phyloP scores from a whole-genome alignment of 352 stramenopile species.

The Globisporangium abappressorium region DNA sequence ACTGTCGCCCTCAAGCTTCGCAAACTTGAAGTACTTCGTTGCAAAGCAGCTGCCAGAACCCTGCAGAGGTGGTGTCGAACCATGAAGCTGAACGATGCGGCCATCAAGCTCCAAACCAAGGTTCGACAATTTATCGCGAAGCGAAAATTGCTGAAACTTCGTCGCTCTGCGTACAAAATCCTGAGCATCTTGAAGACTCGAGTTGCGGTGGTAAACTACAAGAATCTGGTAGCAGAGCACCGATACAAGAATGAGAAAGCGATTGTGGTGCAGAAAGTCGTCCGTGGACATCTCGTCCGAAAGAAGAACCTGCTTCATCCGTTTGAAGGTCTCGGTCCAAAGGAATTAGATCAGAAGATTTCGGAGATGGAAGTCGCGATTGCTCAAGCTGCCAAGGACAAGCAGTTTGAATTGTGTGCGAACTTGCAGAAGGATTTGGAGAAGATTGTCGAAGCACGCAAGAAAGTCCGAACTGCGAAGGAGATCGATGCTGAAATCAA shows the following conservation, averaged over 20 bases:
- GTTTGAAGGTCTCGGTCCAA: slow-evolving; percentile 71
- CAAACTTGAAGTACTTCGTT: slow-evolving; percentile 76
- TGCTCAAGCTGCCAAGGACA: slow-evolving; percentile 68
- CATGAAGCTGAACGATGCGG: slow-evolving; percentile 51
- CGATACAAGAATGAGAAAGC: slow-evolving; percentile 48
- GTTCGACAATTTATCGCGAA: slow-evolving; percentile 67
- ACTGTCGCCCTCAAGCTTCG: slow-evolving; percentile 77
- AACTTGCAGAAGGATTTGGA: slow-evolving; percentile 85
- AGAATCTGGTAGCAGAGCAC: slow-evolving; percentile 44
- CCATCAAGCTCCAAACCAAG: slow-evolving; percentile 73
- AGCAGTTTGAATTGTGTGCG: slow-evolving; percentile 84
- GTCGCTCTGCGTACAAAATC: slow-evolving; percentile 59
- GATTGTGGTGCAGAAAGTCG: slow-evolving; percentile 72
- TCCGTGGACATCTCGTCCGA: slow-evolving; percentile 65
- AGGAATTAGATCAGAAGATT: slow-evolving; percentile 80
- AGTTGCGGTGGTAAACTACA: slow-evolving; percentile 67
- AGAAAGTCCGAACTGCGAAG: slow-evolving; percentile 84
- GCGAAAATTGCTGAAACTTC: slow-evolving; percentile 40
- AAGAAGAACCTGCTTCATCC: slow-evolving; percentile 75
- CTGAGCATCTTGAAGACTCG: slow-evolving; percentile 54
- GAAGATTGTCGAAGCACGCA: slow-evolving; percentile 73
- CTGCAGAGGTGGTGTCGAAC: slow-evolving; percentile 86
- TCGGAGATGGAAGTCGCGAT: slow-evolving; percentile 75
- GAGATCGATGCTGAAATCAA: slow-evolving; percentile 82
- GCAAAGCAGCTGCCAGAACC: slow-evolving; percentile 75